Evolutionary conservation across 2,329 filamentous ascomycete genomes (phyloP).

Genomic region (Fusarium mundagurra): DNA sequence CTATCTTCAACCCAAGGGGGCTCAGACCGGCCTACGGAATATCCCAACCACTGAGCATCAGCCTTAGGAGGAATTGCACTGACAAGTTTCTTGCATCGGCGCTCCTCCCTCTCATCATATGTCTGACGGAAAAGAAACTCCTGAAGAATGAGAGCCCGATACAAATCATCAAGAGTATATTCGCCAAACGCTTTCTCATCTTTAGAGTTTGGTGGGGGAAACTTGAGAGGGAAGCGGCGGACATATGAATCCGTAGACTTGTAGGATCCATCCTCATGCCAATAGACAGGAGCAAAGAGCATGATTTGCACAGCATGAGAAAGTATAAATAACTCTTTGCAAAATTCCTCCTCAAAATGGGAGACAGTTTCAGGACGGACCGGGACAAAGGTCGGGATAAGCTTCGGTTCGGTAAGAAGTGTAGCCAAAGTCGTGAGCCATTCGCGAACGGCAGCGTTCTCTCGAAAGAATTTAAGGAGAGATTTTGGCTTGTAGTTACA

Average conservation of each 20-base stretch:
- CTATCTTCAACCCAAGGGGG: neutral
- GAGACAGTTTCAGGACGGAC: neutral
- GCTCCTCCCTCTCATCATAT: rapidly evolving
- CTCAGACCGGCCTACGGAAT: neutral
- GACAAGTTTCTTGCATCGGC: rapidly evolving
- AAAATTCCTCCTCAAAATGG: neutral
- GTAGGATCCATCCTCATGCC: neutral
- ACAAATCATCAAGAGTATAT: neutral
- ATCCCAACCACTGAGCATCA: neutral
- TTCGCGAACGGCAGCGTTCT: rapidly evolving
- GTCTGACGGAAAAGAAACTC: neutral
- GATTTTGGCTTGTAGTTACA: neutral
- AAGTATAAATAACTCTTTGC: neutral
- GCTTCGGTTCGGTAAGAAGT: neutral
- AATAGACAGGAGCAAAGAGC: neutral
- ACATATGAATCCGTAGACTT: rapidly evolving
- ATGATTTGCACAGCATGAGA: neutral
- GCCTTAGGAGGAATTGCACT: rapidly evolving
- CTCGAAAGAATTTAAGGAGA: rapidly evolving
- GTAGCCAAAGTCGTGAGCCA: rapidly evolving
- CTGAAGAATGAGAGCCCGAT: neutral
- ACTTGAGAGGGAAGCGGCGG: neutral
- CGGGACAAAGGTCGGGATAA: neutral
- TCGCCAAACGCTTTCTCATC: rapidly evolving
- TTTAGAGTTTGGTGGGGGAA: rapidly evolving